Conservation (phyloP, 495 filamentous ascomycete species). For the Xylaria intraflava region DNA sequence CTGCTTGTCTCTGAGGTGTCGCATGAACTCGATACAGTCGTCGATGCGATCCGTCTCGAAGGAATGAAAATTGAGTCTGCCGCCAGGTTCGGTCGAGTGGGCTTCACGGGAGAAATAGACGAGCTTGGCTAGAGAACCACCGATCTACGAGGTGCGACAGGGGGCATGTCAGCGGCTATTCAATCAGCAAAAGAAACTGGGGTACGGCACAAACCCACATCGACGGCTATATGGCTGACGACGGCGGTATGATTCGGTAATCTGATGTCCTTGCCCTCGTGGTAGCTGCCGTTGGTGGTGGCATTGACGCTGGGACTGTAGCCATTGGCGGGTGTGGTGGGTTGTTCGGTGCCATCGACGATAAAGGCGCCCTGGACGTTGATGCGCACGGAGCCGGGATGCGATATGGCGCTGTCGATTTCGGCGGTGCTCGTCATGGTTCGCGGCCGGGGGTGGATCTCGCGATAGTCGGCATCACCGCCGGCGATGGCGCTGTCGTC, state of each 20-base stretch:
- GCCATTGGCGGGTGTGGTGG: conserved; percentile 48
- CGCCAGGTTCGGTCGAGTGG: conserved; percentile 69
- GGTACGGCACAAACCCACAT: conserved; percentile 54
- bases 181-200: conserved; percentile 4
- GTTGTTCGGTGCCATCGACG: conserved; percentile 60
- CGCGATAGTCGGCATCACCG: conserved; percentile 16
- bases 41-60: conserved; percentile 94
- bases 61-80: conserved; percentile 85
- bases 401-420: conserved; percentile 69
- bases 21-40: conserved; percentile 84
- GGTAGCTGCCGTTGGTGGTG: conserved; percentile 51
- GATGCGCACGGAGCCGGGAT: conserved; percentile 82
- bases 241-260: conserved; percentile 87
- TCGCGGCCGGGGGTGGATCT: conserved; percentile 18
- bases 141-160: conserved; percentile 60
- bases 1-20: conserved; percentile 71
- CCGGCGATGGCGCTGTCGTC: conserved; percentile 5
- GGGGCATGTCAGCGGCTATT: not conserved
- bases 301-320: not conserved
- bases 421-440: conserved; percentile 42
- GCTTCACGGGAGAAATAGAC: conserved; percentile 94
- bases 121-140: conserved; percentile 88
- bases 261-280: conserved; percentile 88
- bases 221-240: conserved; percentile 92
- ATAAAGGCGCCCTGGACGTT: conserved; percentile 96